Base-by-base conservation (phyloP, 1,139 yeast genomes). In the Scheffersomyces parashehatae region DNA sequence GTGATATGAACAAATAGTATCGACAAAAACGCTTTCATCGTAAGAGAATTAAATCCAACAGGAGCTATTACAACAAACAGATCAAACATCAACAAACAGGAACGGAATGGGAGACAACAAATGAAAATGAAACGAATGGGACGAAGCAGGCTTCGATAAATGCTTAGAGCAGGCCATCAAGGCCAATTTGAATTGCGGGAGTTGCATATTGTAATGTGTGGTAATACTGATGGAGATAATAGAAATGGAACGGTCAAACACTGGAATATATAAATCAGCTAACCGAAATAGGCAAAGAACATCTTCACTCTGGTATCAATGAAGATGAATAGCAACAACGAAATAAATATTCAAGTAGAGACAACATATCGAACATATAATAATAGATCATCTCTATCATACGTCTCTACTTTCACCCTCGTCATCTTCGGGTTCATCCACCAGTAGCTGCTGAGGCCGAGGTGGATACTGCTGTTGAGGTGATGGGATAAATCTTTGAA, bases 401-500 rank as follows among this genome's bases (percentile, higher is more conserved):
- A 12, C 29, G 5, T 35, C 28, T 26, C 13, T 16, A 11, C 12
- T 14, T 9, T 28, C 38, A 14, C 32, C 30, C 13, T 35, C 38
- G 10, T 35, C 38, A 24, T 28, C 30, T 20, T 20, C 38, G 12
- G 26, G 31, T 12, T 16, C 15, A 5, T 12, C 35, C 12, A 13
- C 35, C n/a, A 12, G 16, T n/a, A 14, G 5, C 28, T 35, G 37
- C 37, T 35, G 15, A 11, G 35, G 32, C 6, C 8, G 35, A 6
- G 16, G 33, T 14, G 31, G 41, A 11, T 29, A 15, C 8, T 31
- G 24, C 9, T n/a, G 48, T 11, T 37, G 40, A 8, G 34, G 35
- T 12, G 38, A 45, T 11, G 48, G 47, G 10, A 48, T 38, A 28
- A 38, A 48, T 10, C 42, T 48, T 26, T 45, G 50, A 20, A 34